phyloP scores from a whole-genome alignment of 108 stramenopile genomes.

The Ochromonas danica region DNA sequence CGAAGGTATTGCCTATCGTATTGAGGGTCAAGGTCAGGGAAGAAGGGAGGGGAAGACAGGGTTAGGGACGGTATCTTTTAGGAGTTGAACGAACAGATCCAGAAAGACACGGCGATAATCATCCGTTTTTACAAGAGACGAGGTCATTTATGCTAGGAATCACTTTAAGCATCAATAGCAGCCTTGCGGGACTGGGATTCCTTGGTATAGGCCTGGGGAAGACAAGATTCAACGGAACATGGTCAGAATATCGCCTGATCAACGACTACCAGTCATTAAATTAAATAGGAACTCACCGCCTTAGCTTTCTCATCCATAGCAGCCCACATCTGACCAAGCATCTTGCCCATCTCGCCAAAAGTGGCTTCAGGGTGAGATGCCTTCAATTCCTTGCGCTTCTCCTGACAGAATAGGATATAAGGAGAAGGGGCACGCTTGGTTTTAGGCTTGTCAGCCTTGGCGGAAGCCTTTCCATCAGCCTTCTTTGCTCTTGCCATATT shows the following conservation, averaged over 20 bases:
- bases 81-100: too few relatives aligned
- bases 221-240: not conserved
- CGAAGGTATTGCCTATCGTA: too few relatives aligned
- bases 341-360: conserved; percentile 13
- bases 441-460: conserved; percentile 9
- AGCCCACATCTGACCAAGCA: conserved; percentile 4
- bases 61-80: too few relatives aligned
- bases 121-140: too few relatives aligned
- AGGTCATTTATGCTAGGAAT: too few relatives aligned
- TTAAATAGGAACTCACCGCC: conserved; percentile 2
- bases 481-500: too few relatives aligned
- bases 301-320: not conserved
- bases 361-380: not conserved
- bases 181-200: not conserved
- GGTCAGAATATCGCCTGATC: not conserved
- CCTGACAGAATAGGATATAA: not conserved
- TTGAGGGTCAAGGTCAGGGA: too few relatives aligned
- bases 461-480: too few relatives aligned
- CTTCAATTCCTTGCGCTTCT: not conserved
- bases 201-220: not conserved
- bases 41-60: too few relatives aligned
- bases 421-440: conserved; percentile 21
- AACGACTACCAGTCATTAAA: not conserved
- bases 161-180: not conserved
- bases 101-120: too few relatives aligned